These are phyloP conservation scores for Escallonia rubra DNA, from an alignment of 129 eudicot genomes.

Conservation along the genomic window DNA sequence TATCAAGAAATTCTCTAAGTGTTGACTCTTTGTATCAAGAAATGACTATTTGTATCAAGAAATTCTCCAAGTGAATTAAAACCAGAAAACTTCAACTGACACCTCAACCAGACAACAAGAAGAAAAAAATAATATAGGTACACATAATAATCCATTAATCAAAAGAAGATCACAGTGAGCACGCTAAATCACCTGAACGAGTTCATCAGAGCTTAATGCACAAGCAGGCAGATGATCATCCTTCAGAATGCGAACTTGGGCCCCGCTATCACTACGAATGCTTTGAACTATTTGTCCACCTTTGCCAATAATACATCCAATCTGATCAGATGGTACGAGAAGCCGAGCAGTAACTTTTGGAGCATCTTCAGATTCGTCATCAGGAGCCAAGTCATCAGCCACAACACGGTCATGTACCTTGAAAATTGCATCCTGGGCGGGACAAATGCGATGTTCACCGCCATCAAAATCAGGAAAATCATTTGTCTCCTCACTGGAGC, in stretches of 20 bases:
- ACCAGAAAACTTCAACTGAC: no score
- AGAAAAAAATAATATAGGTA: no score
- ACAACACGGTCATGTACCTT: constrained; percentile 83
- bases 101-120: no score
- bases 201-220: constrained; percentile 88
- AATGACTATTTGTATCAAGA: no score
- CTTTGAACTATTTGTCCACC: constrained; percentile 89
- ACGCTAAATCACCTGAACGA: constrained; percentile 63
- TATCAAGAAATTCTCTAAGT: no score
- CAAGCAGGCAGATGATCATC: constrained; percentile 85
- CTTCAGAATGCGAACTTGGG: constrained; percentile 87
- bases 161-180: no score
- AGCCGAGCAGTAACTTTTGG: constrained; percentile 61
- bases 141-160: no score
- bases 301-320: constrained; percentile 93
- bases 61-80: no score
- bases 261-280: constrained; percentile 84
- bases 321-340: constrained; percentile 93
- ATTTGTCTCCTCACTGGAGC: constrained; percentile 82
- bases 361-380: constrained; percentile 52
- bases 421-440: constrained; percentile 88
- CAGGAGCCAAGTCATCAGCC: constrained; percentile 56
- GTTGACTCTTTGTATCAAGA: no score
- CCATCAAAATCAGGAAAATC: constrained; percentile 73
- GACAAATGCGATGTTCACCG: constrained; percentile 58